phyloP scores from a whole-genome alignment of 1,284 basidiomycete genomes.

The Rhodotorula sp. region DNA sequence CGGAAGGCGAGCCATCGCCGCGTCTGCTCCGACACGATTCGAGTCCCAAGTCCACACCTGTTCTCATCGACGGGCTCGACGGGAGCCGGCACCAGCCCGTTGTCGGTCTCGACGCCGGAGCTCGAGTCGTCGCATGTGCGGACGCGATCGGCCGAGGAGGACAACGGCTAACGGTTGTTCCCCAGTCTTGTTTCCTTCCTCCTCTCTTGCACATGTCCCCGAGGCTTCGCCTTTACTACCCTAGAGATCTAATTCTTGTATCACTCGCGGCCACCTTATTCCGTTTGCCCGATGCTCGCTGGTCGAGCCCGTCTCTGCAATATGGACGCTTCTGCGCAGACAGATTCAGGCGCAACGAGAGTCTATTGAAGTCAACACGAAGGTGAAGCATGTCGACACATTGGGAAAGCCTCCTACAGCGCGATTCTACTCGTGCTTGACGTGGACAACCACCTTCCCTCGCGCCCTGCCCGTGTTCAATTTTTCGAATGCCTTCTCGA shows the following conservation, averaged over 20 bases:
- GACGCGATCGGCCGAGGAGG: neutral
- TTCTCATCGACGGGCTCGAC: neutral
- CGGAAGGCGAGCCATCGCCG: conserved; percentile 30
- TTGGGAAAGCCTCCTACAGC: neutral
- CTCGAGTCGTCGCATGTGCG: neutral
- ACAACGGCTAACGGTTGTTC: neutral
- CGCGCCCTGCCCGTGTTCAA: conserved; percentile 59
- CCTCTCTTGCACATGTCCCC: neutral
- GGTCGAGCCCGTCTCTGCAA: too few relatives aligned
- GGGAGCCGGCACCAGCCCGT: neutral
- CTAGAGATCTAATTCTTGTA: neutral
- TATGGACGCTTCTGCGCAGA: too few relatives aligned
- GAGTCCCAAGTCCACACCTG: conserved; percentile 1
- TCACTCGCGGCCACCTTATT: neutral
- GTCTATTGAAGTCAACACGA: neutral
- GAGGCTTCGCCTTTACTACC: neutral
- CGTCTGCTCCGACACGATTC: conserved; percentile 28
- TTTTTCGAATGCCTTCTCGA: conserved; percentile 61
- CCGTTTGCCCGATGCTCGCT: too few relatives aligned
- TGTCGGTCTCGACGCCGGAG: neutral
- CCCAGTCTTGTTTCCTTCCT: neutral
- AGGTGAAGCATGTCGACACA: too few relatives aligned
- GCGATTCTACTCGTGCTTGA: conserved; percentile 15
- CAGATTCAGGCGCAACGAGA: too few relatives aligned
- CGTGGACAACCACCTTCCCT: conserved; percentile 60